Conservation (phyloP, 2,329 filamentous ascomycete genomes). For the Colletotrichum tamarilloi region DNA sequence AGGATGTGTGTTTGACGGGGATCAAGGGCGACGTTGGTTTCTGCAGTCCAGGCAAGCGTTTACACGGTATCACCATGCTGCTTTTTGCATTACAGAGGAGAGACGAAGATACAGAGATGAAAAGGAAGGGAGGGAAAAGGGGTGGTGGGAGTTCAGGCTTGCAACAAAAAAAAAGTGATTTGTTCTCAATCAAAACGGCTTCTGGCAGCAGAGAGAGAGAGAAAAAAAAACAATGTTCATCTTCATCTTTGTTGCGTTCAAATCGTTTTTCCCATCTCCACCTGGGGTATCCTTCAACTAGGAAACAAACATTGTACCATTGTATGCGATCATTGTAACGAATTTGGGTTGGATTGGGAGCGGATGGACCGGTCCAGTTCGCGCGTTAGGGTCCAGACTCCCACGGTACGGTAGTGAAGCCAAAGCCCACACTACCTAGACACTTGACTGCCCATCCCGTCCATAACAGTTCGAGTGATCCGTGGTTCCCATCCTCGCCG, state of each 20-base stretch:
- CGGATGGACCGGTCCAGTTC: background rate
- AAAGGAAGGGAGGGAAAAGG: background rate
- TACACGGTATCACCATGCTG: conserved; percentile 1
- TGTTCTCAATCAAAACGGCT: conserved; percentile 29
- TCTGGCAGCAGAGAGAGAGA: background rate
- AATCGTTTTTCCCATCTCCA: background rate
- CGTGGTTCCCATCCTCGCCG: too few relatives aligned
- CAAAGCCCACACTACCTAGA: too few relatives aligned
- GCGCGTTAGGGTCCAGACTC: too few relatives aligned
- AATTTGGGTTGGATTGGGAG: background rate
- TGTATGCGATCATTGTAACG: background rate
- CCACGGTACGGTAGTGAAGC: too few relatives aligned
- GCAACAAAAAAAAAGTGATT: conserved; percentile 1
- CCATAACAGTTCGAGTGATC: too few relatives aligned
- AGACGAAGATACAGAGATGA: background rate
- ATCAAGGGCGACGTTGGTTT: background rate
- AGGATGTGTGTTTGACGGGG: background rate
- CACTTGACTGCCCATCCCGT: too few relatives aligned
- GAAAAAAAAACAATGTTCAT: background rate
- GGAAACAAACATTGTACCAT: background rate
- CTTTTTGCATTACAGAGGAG: conserved; percentile 15
- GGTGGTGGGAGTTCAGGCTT: conserved; percentile 17
- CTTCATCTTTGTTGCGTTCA: background rate
- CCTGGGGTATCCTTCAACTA: background rate
- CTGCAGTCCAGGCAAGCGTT: background rate